A percentile compares a stretch with the other conserved stretches of the same genome.
These are phyloP conservation scores for Kurtzmaniella cleridarum DNA, from an alignment of 805 yeast genomes.

Conservation along the genomic window DNA sequence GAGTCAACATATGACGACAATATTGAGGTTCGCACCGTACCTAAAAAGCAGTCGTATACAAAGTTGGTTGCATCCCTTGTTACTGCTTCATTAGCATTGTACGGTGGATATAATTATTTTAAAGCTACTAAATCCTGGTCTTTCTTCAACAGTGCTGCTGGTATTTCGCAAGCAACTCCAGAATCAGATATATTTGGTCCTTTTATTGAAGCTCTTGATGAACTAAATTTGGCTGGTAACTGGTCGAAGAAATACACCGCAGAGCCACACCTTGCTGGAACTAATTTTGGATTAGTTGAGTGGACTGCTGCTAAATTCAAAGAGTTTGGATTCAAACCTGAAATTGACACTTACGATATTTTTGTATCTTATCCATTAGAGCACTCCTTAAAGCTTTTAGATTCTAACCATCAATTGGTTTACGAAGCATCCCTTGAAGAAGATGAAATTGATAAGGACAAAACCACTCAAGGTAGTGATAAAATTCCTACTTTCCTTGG, in stretches of 20 bases:
- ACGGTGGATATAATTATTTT: no score
- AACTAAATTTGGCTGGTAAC: conserved; percentile 31
- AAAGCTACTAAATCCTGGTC: no score
- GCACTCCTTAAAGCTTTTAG: conserved; percentile 34
- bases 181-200: neutral
- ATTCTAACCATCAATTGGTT: conserved; percentile 21
- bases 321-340: conserved; percentile 47
- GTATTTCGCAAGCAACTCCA: no score
- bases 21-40: no score
- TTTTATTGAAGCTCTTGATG: conserved; percentile 24
- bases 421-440: conserved; percentile 50
- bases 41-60: no score
- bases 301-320: conserved; percentile 47
- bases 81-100: no score
- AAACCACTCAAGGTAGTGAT: conserved; percentile 32
- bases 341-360: conserved; percentile 51
- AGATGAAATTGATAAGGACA: conserved; percentile 38
- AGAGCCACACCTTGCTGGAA: conserved; percentile 44
- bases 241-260: conserved; percentile 39
- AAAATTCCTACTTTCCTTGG: conserved; percentile 51
- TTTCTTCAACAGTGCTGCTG: no score
- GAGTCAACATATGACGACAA: no score
- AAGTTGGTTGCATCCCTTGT: no score
- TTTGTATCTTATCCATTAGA: conserved; percentile 50
- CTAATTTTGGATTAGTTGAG: conserved; percentile 37